phyloP scores from a whole-genome alignment of 768 basidiomycete species.

The Cantharellus cinnabarinus region DNA sequence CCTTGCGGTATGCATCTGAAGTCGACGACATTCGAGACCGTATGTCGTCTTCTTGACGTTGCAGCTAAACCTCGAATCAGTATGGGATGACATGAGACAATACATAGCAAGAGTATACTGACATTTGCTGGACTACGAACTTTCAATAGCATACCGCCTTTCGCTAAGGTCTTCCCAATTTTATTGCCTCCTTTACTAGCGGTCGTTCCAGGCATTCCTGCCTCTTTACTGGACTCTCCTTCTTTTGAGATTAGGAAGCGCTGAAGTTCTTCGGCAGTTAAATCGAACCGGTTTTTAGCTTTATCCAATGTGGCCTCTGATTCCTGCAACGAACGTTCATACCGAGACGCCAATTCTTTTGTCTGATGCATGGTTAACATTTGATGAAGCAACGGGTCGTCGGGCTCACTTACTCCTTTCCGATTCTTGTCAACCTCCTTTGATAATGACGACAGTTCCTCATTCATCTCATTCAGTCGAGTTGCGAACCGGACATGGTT shows the following conservation, averaged over 20 bases:
- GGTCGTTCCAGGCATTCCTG: constrained; percentile 39
- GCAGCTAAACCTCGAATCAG: constrained; percentile 30
- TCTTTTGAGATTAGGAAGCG: constrained; percentile 84
- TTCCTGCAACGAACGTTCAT: constrained; percentile 76
- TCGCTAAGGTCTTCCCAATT: constrained; percentile 82
- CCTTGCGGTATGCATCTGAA: constrained; percentile 79
- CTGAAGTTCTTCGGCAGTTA: constrained; percentile 85
- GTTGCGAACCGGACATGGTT: constrained; percentile 72
- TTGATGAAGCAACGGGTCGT: background rate
- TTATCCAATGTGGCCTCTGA: constrained; percentile 76
- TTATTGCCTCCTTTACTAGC: constrained; percentile 84
- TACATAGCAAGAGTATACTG: constrained; percentile 1
- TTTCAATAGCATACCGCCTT: constrained; percentile 74
- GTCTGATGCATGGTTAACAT: constrained; percentile 29
- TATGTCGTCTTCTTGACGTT: constrained; percentile 88
- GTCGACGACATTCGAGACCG: constrained; percentile 64
- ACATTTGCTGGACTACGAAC: constrained; percentile 75
- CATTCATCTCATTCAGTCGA: constrained; percentile 86
- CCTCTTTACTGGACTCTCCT: constrained; percentile 79
- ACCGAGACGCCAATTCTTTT: constrained; percentile 74
- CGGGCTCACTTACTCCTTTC: constrained; percentile 37
- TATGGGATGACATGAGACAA: background rate
- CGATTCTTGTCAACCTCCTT: constrained; percentile 91
- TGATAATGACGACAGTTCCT: constrained; percentile 66
- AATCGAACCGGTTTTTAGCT: constrained; percentile 66